phyloP scores from a whole-genome alignment of 768 basidiomycete species.

The Collybia mongolica region DNA sequence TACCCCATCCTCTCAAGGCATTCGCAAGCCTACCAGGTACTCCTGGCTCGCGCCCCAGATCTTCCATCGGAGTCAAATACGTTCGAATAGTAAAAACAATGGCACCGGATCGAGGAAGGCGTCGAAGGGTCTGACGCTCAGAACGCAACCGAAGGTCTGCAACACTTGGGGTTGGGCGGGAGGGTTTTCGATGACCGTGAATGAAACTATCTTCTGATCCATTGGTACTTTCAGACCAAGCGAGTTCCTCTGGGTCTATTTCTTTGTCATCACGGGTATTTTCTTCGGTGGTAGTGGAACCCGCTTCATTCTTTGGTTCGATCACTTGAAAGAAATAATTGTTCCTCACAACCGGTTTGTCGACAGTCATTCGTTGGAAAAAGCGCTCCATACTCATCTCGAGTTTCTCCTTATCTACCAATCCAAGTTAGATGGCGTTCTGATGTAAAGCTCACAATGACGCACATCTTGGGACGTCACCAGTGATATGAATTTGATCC shows the following conservation, averaged over 20 bases:
- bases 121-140: conserved; percentile 66
- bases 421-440: neutral
- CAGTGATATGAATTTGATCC: conserved; percentile 69
- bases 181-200: conserved; percentile 15
- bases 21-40: conserved; percentile 62
- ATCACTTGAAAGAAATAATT: conserved; percentile 53
- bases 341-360: conserved; percentile 70
- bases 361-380: conserved; percentile 63
- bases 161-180: conserved; percentile 26
- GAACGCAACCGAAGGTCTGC: conserved; percentile 52
- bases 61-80: conserved; percentile 54
- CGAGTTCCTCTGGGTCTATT: conserved; percentile 63
- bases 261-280: conserved; percentile 9
- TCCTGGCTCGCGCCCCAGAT: conserved; percentile 52
- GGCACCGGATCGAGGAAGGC: conserved; percentile 62
- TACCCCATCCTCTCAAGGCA: conserved; percentile 65
- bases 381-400: conserved; percentile 66
- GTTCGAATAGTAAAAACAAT: conserved; percentile 71
- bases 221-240: conserved; percentile 47
- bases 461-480: conserved; percentile 74
- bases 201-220: conserved; percentile 20
- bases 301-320: conserved; percentile 11
- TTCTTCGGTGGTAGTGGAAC: neutral
- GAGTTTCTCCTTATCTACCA: conserved; percentile 57
- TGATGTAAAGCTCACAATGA: conserved; percentile 4